phyloP scores from a whole-genome alignment of 2,329 filamentous ascomycete genomes.

The Paracorniculantispora psalliotae region DNA sequence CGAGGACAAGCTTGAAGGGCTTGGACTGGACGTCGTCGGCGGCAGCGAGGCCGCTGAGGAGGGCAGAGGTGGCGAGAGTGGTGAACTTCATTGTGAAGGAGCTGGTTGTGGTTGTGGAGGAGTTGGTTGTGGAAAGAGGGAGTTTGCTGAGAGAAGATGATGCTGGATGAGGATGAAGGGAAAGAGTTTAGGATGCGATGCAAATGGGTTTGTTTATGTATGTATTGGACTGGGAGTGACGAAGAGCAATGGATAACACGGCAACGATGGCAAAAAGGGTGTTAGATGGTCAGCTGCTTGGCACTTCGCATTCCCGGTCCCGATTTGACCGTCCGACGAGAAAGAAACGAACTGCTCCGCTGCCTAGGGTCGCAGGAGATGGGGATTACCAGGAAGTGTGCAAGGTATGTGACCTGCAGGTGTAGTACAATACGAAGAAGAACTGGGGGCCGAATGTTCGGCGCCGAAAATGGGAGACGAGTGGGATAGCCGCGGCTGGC shows the following conservation, averaged over 20 bases:
- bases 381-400: background rate
- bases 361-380: background rate
- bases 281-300: background rate
- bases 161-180: background rate
- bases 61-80: constrained; percentile 2
- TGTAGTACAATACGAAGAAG: background rate
- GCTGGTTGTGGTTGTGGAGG: background rate
- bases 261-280: background rate
- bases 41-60: constrained; percentile 9
- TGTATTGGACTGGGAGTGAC: background rate
- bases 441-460: background rate
- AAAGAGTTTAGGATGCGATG: background rate
- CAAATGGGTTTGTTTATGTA: background rate
- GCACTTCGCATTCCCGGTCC: background rate
- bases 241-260: background rate
- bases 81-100: constrained; percentile 12
- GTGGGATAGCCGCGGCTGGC: background rate
- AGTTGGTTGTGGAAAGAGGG: background rate
- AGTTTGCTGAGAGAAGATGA: background rate
- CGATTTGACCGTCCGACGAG: background rate
- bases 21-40: constrained; percentile 12
- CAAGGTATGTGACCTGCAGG: background rate
- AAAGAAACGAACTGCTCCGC: background rate
- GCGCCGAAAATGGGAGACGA: background rate
- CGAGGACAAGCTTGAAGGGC: constrained; percentile 13